phyloP scores from a whole-genome alignment of 768 basidiomycete species.

The Tricholomella constricta region DNA sequence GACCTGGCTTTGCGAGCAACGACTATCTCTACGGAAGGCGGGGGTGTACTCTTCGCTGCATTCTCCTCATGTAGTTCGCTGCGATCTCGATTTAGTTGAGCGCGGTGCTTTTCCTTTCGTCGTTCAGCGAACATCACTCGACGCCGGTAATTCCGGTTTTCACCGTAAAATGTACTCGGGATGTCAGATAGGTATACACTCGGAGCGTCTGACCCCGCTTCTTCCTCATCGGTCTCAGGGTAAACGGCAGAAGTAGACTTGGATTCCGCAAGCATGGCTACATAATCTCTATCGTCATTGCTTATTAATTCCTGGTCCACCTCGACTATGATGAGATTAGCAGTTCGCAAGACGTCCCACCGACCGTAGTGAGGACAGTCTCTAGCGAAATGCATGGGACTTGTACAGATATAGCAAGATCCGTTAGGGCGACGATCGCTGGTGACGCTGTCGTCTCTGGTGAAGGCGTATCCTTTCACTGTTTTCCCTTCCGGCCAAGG shows the following conservation, averaged over 20 bases:
- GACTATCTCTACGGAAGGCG: neutral
- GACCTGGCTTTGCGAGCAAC: neutral
- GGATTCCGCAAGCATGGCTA: no score
- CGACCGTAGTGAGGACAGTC: conserved; percentile 23
- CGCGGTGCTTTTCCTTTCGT: no score
- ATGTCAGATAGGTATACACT: no score
- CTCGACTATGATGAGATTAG: neutral
- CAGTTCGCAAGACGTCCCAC: conserved; percentile 11
- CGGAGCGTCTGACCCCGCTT: no score
- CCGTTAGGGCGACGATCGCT: conserved; percentile 5
- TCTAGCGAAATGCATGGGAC: conserved; percentile 18
- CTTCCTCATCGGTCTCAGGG: no score
- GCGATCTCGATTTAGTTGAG: no score
- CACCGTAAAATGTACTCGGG: no score
- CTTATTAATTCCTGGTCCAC: no score
- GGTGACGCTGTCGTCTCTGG: neutral
- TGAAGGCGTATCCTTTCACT: neutral
- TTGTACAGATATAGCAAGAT: conserved; percentile 22
- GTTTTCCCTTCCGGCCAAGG: neutral
- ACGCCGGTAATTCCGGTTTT: neutral
- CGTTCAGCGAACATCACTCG: neutral
- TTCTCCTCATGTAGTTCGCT: neutral
- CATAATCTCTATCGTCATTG: no score
- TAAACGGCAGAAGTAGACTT: no score
- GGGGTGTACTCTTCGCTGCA: neutral